Percentiles rank a stretch among this genome's conserved stretches.
Conservation (phyloP, 2,329 filamentous ascomycete genomes). For the Nemania sp. region DNA sequence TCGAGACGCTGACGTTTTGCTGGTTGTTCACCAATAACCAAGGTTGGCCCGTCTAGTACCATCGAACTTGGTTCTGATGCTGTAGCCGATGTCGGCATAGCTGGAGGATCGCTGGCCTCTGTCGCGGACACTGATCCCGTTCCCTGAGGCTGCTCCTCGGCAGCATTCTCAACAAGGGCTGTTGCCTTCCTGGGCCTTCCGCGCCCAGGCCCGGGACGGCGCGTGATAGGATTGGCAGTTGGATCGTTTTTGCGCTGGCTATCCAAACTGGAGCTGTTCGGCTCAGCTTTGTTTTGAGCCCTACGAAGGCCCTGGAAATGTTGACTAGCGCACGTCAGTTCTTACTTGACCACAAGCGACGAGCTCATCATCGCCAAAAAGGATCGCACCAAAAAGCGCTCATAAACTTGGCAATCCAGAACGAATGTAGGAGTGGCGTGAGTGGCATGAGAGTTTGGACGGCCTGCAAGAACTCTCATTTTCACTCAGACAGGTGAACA, state of each 20-base stretch:
- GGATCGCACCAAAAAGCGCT: slow-evolving; percentile 2
- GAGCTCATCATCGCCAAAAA: neutral
- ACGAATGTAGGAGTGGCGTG: neutral
- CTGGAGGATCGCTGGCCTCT: slow-evolving; percentile 11
- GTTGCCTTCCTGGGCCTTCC: slow-evolving; percentile 56
- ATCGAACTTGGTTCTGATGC: slow-evolving; percentile 29
- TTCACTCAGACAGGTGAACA: too few species aligned
- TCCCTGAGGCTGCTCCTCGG: slow-evolving; percentile 16
- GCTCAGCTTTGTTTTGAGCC: slow-evolving; percentile 57
- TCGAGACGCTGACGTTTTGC: slow-evolving; percentile 40
- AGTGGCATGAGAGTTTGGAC: neutral
- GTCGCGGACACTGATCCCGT: slow-evolving; percentile 13
- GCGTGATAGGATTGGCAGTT: slow-evolving; percentile 60
- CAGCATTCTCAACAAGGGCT: slow-evolving; percentile 17
- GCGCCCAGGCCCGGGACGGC: slow-evolving; percentile 60
- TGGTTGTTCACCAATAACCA: slow-evolving; percentile 35
- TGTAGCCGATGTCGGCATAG: slow-evolving; percentile 12
- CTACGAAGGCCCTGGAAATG: slow-evolving; percentile 63
- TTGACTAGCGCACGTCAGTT: slow-evolving; percentile 48
- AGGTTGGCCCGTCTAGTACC: slow-evolving; percentile 26
- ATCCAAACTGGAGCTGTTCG: slow-evolving; percentile 42
- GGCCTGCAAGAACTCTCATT: too few species aligned
- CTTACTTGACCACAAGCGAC: slow-evolving; percentile 5
- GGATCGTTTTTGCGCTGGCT: slow-evolving; percentile 51
- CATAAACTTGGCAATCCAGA: neutral